Conservation (phyloP, 1,284 basidiomycete genomes). For the Anthracocystis setariae region DNA sequence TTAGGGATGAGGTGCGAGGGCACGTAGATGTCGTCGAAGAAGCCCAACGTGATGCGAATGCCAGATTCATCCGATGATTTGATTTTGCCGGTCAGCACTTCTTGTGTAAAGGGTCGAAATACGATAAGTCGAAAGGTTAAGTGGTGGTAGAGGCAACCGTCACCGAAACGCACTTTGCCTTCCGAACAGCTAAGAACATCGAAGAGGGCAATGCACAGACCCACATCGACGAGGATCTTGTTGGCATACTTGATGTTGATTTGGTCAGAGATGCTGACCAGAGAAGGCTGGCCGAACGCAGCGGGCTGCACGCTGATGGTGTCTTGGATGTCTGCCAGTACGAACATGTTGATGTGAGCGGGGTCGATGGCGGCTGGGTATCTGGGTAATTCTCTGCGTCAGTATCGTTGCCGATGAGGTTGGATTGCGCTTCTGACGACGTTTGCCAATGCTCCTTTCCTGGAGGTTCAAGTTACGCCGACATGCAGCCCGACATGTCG, state of each 20-base stretch:
- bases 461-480: no score
- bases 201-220: conserved; percentile 87
- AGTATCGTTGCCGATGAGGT: background rate
- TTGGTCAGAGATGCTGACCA: conserved; percentile 79
- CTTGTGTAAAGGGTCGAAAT: conserved; percentile 88
- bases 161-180: conserved; percentile 91
- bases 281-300: conserved; percentile 77
- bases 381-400: background rate
- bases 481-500: no score
- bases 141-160: conserved; percentile 94
- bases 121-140: conserved; percentile 90
- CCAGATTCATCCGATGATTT: conserved; percentile 75
- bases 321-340: conserved; percentile 70
- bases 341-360: conserved; percentile 46
- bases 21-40: conserved; percentile 94
- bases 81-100: conserved; percentile 88
- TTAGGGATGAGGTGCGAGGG: conserved; percentile 75
- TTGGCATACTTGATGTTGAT: conserved; percentile 95
- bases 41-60: conserved; percentile 80
- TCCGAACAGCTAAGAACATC: conserved; percentile 87
- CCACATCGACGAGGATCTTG: conserved; percentile 88
- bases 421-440: no score
- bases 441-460: no score
- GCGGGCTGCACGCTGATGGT: conserved; percentile 81
- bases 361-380: background rate